A percentile compares a stretch with the other conserved stretches of the same genome.
Conservation (phyloP, 164 flowering plant genomes). For the Litsea cubeba region DNA sequence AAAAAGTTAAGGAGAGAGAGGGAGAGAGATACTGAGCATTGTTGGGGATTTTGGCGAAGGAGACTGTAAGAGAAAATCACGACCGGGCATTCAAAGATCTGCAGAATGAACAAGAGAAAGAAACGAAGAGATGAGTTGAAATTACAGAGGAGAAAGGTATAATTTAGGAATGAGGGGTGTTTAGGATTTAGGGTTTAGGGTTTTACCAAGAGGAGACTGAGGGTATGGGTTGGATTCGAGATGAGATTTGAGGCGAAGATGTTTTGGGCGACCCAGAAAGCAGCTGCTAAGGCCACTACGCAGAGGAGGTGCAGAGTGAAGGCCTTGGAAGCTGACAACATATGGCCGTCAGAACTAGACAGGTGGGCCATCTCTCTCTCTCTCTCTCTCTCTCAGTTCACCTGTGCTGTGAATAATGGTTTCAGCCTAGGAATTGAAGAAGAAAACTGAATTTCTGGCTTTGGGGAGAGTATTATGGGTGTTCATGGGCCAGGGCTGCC, state of each 20-base stretch:
- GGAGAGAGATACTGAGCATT: constrained; percentile 44
- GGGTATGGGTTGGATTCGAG: constrained; percentile 45
- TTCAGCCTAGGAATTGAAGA: too few species aligned
- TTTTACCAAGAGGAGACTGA: constrained; percentile 49
- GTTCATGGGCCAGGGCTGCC: neutral
- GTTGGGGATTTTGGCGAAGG: constrained; percentile 39
- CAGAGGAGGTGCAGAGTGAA: constrained; percentile 6
- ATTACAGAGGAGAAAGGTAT: neutral
- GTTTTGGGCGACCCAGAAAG: constrained; percentile 34
- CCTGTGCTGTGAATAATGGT: too few species aligned
- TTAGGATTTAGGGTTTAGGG: neutral
- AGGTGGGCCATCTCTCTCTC: neutral
- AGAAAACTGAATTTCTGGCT: too few species aligned
- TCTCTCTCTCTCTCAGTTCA: neutral
- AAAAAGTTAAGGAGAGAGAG: neutral
- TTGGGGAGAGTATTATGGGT: neutral
- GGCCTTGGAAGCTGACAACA: constrained; percentile 1
- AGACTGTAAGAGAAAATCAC: constrained; percentile 47
- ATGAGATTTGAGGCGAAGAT: constrained; percentile 42
- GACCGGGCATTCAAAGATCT: constrained; percentile 48
- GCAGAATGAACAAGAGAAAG: constrained; percentile 7
- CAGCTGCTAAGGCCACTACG: constrained; percentile 4
- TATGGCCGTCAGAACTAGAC: neutral
- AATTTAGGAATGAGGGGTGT: neutral
- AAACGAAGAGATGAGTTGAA: neutral